These are phyloP conservation scores for Penicillium cataractarum DNA, from an alignment of 495 filamentous ascomycete genomes.

Conservation along the genomic window DNA sequence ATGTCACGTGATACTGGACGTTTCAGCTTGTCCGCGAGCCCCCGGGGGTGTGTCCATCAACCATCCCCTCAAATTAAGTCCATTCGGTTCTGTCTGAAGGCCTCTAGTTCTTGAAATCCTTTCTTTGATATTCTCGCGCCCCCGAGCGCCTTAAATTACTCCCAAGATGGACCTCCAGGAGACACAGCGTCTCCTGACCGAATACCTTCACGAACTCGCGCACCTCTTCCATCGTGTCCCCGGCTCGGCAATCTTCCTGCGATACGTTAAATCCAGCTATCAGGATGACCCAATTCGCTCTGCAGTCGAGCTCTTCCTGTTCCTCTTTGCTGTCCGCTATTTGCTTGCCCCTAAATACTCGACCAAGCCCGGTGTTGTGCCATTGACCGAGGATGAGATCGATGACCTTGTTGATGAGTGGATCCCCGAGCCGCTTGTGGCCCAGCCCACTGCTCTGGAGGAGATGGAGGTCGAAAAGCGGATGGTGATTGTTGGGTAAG, in stretches of 20 bases:
- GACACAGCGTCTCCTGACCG: constrained; percentile 68
- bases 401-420: constrained; percentile 97
- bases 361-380: constrained; percentile 85
- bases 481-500: constrained; percentile 85
- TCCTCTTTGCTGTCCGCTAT: constrained; percentile 94
- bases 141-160: constrained; percentile 19
- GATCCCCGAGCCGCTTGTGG: constrained; percentile 90
- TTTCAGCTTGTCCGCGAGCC: constrained; percentile 13
- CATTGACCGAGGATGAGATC: constrained; percentile 91
- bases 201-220: constrained; percentile 66
- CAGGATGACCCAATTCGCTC: constrained; percentile 95
- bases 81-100: not conserved
- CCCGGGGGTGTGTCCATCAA: not conserved
- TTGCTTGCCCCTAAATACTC: constrained; percentile 88
- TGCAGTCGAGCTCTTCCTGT: constrained; percentile 90
- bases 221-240: constrained; percentile 84
- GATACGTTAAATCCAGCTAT: constrained; percentile 95
- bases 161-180: constrained; percentile 78
- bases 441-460: constrained; percentile 69
- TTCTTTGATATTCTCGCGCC: constrained; percentile 15
- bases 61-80: constrained; percentile 1
- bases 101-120: not conserved
- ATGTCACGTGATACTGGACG: constrained; percentile 11
- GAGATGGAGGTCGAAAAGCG: constrained; percentile 81
- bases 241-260: constrained; percentile 89